A percentile compares a stretch with the other conserved stretches of the same genome.
These are phyloP conservation scores for Massarina eburnea DNA, from an alignment of 2,329 filamentous ascomycete species.

Conservation along the genomic window DNA sequence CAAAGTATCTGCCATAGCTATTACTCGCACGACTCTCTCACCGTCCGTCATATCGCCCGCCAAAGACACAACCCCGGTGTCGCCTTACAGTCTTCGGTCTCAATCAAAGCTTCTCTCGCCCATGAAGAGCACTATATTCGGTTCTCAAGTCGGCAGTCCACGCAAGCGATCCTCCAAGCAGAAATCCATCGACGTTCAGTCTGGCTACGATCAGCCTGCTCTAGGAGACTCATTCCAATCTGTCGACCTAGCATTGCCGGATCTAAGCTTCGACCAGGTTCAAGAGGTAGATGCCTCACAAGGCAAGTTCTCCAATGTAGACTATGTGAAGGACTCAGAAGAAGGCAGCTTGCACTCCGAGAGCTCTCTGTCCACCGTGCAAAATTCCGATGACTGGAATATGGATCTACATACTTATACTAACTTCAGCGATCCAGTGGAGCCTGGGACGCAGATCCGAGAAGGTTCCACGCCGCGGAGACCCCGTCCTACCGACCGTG, in stretches of 20 bases:
- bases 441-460: constrained; percentile 1
- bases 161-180: constrained; percentile 16
- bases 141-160: constrained; percentile 6
- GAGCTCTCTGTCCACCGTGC: constrained; percentile 27
- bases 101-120: constrained; percentile 30
- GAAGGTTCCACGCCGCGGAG: constrained; percentile 1
- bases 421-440: constrained; percentile 14
- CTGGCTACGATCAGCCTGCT: constrained; percentile 7
- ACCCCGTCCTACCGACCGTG: constrained; percentile 3
- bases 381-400: constrained; percentile 22
- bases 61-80: constrained; percentile 18
- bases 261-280: constrained; percentile 21
- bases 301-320: constrained; percentile 25
- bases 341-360: constrained; percentile 34
- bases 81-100: constrained; percentile 32
- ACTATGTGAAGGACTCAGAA: constrained; percentile 35
- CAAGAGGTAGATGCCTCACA: constrained; percentile 26
- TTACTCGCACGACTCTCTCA: constrained; percentile 17
- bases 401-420: constrained; percentile 3
- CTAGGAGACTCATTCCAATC: constrained; percentile 9
- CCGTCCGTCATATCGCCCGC: constrained; percentile 18
- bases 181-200: constrained; percentile 2
- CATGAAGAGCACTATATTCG: constrained; percentile 5
- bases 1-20: constrained; percentile 17
- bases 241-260: constrained; percentile 14